Conservation (phyloP, 441 rosid species). For the Bruguiera hainesii region DNA sequence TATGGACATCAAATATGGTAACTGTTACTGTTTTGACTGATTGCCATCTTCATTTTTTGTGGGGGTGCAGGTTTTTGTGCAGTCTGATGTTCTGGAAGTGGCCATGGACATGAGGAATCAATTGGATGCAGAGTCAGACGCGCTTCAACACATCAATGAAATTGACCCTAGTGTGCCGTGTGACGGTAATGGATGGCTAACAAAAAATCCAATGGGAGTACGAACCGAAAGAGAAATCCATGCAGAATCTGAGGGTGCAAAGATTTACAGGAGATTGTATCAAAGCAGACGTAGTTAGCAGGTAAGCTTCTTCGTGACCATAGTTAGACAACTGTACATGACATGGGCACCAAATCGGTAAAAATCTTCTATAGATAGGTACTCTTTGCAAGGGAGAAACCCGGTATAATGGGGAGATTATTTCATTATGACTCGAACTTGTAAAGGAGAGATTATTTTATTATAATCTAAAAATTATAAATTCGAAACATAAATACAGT, state of each 20-base stretch:
- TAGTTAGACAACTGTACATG: too few species aligned
- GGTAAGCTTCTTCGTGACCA: neutral
- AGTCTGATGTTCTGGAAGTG: conserved; percentile 84
- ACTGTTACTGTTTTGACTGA: too few species aligned
- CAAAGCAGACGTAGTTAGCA: conserved; percentile 24
- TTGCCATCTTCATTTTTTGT: neutral
- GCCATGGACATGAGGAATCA: conserved; percentile 82
- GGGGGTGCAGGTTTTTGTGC: conserved; percentile 63
- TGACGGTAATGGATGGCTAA: conserved; percentile 67
- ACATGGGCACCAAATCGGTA: too few species aligned
- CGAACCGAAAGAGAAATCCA: conserved; percentile 93
- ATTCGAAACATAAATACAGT: too few species aligned
- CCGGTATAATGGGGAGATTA: too few species aligned
- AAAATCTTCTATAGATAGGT: too few species aligned
- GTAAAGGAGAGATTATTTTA: too few species aligned
- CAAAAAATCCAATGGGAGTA: conserved; percentile 75
- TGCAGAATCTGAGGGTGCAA: conserved; percentile 76
- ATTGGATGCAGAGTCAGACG: conserved; percentile 47
- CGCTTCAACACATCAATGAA: conserved; percentile 45
- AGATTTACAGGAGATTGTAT: conserved; percentile 76
- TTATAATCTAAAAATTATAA: too few species aligned
- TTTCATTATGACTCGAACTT: too few species aligned
- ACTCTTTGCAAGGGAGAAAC: too few species aligned
- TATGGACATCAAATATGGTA: neutral
- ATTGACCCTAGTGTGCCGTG: conserved; percentile 30